Evolutionary conservation across 441 rosid species (phyloP), one percentile per base, ranked within the genome.

Genomic region (Euphorbia corollata): DNA sequence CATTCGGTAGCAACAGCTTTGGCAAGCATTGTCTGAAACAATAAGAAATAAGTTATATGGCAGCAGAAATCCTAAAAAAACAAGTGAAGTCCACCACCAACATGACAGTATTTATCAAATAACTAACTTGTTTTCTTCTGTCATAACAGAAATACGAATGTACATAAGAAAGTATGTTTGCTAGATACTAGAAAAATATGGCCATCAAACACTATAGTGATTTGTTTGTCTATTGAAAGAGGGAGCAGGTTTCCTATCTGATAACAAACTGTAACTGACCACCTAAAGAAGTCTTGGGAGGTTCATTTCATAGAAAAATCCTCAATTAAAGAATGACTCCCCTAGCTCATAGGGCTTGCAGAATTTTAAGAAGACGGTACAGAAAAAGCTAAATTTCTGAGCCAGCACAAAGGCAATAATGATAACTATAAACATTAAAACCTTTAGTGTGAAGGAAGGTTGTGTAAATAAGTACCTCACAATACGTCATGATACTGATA

Each of bases 1-100:
- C 99, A 94, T 78, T 94, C 99, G 32, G 97, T 91, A 57, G 99
- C 99, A 75, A 94, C 96, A 67, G 97, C 99, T 81, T 91, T 89
- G 18, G 99, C 97, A 73, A 93, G 96, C 99, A 93, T 93, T 55
- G 99, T 93, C 99, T 93, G 85, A 45, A 79, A 68, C 70, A 77
- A 67, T 64, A 64, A 47, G 69, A 68, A 24, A 39, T 1, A 67
- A 61, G 24, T 51, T 20, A 45, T 6, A 64, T 23, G 63, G 24
- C 48, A 61, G 63, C 18, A 19, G 7, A 22, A 24, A 68, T 47
- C 34, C 34, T n/a, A 8, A 58, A 20, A 63, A 64, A 65, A 36
- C 23, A 70, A 5, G 45, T 56, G 22, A 67, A 11, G 24, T 23
- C n/a, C 54, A 68, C 34, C 55, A 54, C 59, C 32, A 64, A 22